Conservation (phyloP, 805 yeast species). For the Myxozyma sirexii region DNA sequence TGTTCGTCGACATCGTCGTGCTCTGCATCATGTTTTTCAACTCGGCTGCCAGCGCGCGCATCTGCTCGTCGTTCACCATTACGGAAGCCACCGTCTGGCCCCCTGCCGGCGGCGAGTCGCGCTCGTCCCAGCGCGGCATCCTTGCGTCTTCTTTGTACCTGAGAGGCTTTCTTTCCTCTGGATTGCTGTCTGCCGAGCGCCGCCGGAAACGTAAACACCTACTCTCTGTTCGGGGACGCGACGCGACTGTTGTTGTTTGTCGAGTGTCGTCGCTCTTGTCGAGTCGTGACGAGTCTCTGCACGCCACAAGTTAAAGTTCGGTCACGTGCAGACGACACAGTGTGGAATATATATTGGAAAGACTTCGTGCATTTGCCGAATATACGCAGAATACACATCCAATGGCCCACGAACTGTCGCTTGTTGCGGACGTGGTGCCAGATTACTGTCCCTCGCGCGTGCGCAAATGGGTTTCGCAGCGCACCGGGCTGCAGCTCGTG, state of each 20-base stretch:
- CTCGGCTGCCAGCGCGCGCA: constrained; percentile 16
- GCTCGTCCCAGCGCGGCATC: constrained; percentile 30
- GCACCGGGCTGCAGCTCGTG: constrained; percentile 83
- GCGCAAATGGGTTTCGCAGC: constrained; percentile 68
- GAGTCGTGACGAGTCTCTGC: constrained; percentile 3
- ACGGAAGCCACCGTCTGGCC: constrained; percentile 1
- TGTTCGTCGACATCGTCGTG: constrained; percentile 13
- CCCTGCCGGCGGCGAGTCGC: constrained; percentile 14
- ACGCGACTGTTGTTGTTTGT: constrained; percentile 5
- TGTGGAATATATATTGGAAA: not conserved
- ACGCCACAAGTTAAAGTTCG: not conserved
- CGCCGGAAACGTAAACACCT: not conserved
- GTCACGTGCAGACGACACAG: constrained; percentile 7
- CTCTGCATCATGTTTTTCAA: constrained; percentile 15
- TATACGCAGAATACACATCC: too few relatives aligned
- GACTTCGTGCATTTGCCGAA: too few relatives aligned
- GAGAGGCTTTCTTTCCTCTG: not conserved
- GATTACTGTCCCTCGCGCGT: constrained; percentile 23
- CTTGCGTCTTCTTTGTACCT: not conserved
- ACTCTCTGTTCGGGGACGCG: not conserved
- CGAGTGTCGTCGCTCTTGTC: constrained; percentile 6
- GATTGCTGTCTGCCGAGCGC: not conserved
- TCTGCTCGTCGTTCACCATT: constrained; percentile 23
- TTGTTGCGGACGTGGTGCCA: constrained; percentile 14
- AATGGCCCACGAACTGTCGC: not conserved